Conservation (phyloP, 495 filamentous ascomycete genomes). For the Aspergillus steynii region DNA sequence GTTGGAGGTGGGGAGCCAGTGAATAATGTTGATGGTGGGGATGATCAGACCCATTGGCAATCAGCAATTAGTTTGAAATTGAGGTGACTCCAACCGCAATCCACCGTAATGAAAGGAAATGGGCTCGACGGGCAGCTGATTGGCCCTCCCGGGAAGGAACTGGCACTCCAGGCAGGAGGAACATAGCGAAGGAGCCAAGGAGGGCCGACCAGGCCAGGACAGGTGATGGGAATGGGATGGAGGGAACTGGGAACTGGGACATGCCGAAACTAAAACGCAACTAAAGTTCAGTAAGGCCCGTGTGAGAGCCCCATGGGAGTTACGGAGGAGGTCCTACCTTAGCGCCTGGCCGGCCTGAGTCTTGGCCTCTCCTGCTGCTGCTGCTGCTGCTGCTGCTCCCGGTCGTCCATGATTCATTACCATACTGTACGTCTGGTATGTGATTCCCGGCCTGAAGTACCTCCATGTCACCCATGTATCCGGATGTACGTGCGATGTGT, state of each 20-base stretch:
- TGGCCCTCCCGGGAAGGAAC: conserved; percentile 9
- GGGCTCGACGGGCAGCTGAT: conserved; percentile 4
- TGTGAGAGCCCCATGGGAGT: conserved; percentile 21
- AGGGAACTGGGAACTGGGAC: conserved; percentile 9
- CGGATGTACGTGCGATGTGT: too few relatives aligned
- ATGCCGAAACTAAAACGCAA: conserved; percentile 20
- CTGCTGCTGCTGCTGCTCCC: neutral
- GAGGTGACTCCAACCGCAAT: conserved; percentile 7
- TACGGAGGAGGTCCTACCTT: too few relatives aligned
- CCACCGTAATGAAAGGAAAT: conserved; percentile 7
- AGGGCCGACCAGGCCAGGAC: conserved; percentile 4
- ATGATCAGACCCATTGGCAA: conserved; percentile 24
- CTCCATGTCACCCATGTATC: too few relatives aligned
- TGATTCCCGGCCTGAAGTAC: too few relatives aligned
- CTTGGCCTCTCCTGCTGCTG: too few relatives aligned
- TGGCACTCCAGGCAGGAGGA: conserved; percentile 13
- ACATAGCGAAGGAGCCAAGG: conserved; percentile 9
- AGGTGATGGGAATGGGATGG: neutral
- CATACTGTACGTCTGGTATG: neutral
- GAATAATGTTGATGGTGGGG: conserved; percentile 22
- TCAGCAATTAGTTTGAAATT: conserved; percentile 7
- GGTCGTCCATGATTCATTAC: conserved; percentile 4
- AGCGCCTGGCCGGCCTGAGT: too few relatives aligned
- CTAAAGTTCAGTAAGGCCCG: conserved; percentile 20
- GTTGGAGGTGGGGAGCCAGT: conserved; percentile 7